phyloP scores from a whole-genome alignment of 1,284 basidiomycete species.

The Irpex sp. region DNA sequence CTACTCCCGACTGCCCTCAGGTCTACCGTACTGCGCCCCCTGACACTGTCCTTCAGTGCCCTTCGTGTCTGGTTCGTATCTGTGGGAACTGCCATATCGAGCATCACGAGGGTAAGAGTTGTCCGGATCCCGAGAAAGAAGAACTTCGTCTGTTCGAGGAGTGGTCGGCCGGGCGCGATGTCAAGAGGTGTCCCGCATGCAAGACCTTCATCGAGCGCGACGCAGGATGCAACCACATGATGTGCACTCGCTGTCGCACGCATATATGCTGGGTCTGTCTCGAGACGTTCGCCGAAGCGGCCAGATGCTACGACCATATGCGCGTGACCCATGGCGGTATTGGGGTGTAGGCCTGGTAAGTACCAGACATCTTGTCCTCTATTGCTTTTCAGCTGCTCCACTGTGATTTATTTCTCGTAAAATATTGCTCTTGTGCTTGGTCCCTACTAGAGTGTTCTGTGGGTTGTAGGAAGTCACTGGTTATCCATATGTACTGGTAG shows the following conservation, averaged over 20 bases:
- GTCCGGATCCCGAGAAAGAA: constrained; percentile 48
- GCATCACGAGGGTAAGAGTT: constrained; percentile 62
- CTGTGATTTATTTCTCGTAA: not conserved
- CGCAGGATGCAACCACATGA: constrained; percentile 77
- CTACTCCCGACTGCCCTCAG: constrained; percentile 70
- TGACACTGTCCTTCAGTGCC: constrained; percentile 60
- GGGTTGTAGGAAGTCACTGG: too few species aligned
- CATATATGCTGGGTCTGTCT: constrained; percentile 78
- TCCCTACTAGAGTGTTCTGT: too few species aligned
- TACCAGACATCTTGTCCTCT: not conserved
- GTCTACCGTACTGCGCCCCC: constrained; percentile 54
- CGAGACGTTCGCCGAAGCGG: constrained; percentile 55
- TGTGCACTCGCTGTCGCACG: constrained; percentile 61
- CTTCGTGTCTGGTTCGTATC: constrained; percentile 63
- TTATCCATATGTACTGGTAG: too few species aligned
- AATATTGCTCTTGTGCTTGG: not conserved
- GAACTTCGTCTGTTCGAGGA: constrained; percentile 51
- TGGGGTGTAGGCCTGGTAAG: constrained; percentile 15
- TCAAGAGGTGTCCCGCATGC: constrained; percentile 71
- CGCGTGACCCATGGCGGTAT: constrained; percentile 46
- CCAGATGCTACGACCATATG: constrained; percentile 62
- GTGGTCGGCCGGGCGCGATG: constrained; percentile 56
- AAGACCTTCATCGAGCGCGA: constrained; percentile 60
- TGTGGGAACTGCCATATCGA: constrained; percentile 64
- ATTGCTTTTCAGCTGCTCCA: not conserved